phyloP scores from a whole-genome alignment of 768 basidiomycete genomes.

The Amanita phalloides region DNA sequence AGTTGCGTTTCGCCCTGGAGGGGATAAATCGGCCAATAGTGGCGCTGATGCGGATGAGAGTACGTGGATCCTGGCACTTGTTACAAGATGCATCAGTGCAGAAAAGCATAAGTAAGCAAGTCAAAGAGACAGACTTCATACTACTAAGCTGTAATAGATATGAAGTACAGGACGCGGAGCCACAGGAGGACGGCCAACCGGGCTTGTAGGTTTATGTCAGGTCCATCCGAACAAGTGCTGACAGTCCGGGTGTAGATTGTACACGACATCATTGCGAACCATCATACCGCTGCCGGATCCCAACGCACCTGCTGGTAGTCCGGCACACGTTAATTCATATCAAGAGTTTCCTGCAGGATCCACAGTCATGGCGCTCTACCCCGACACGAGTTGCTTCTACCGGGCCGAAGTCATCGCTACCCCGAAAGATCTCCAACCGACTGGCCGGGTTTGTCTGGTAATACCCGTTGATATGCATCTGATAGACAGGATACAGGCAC shows the following conservation, averaged over 20 bases:
- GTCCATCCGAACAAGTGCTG: not conserved
- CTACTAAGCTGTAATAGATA: slow-evolving; percentile 36
- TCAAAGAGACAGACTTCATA: not conserved
- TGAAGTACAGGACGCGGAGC: slow-evolving; percentile 79
- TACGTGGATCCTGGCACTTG: slow-evolving; percentile 74
- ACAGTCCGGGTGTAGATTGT: slow-evolving; percentile 31
- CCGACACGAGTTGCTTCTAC: slow-evolving; percentile 87
- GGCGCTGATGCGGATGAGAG: slow-evolving; percentile 36
- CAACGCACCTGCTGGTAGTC: slow-evolving; percentile 39
- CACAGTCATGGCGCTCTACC: slow-evolving; percentile 81
- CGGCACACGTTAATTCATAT: slow-evolving; percentile 59
- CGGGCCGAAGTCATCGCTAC: slow-evolving; percentile 74
- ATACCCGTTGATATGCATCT: not conserved
- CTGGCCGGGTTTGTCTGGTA: slow-evolving; percentile 15
- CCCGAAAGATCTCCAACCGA: slow-evolving; percentile 33
- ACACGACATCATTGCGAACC: slow-evolving; percentile 56
- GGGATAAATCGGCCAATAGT: slow-evolving; percentile 36
- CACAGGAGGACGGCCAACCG: slow-evolving; percentile 70
- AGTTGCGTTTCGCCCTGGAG: slow-evolving; percentile 70
- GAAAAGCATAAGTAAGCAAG: slow-evolving; percentile 57
- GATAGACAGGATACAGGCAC: slow-evolving; percentile 12
- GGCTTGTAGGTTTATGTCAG: slow-evolving; percentile 32
- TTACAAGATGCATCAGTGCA: slow-evolving; percentile 57
- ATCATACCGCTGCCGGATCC: slow-evolving; percentile 80
- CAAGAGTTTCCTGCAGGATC: slow-evolving; percentile 63